Evolutionary conservation across 2,329 filamentous ascomycete genomes (phyloP), one percentile per base, ranked within the genome.

Genomic region (Colletotrichum musae): DNA sequence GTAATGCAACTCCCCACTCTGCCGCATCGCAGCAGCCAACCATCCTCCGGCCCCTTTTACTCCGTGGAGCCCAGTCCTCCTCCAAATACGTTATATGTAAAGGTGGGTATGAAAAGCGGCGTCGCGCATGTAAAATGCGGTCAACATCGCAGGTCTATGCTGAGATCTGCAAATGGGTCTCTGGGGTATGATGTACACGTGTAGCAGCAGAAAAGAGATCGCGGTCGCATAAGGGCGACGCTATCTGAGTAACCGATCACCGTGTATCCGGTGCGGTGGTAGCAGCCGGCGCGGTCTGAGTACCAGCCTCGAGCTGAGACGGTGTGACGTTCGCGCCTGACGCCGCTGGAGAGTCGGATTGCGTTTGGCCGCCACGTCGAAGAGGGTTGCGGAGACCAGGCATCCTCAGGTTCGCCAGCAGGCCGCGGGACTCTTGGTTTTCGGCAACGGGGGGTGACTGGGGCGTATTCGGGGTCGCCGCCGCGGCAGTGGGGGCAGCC

Each of bases 241-340:
- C 15, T 50, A 13, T 54, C 51, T 56, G 28, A 4, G 6, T 36
- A 39, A 7, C 10, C 24, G 21, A 36, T 67, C 51, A 67, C 51
- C 67, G 56, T 5, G 63, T 24, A 45, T 61, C 67, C 10, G 67
- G 48, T 6, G 58, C 66, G 16, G 58, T 43, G 24, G 52, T 48
- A 41, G 72, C 70, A 9, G 75, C 57, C 5, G 52, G 45, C 12
- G 58, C 71, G 41, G 75, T 73, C 58, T 80, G 79, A 58, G 77
- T 76, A 62, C 82, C 84, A 26, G 84, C 80, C 75, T 86, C 84
- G 12, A 86, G 78, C 71, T 86, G 83, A 58, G 83, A 83, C 6
- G 84, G 84, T 12, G 84, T 85, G 32, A 81, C 76, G 57, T 75
- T 77, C 12, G 76, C 72, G 24, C 74, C 76, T 10, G 76, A 75